phyloP scores from a whole-genome alignment of 306 rosid species.

The Quercus aquifolioides region DNA sequence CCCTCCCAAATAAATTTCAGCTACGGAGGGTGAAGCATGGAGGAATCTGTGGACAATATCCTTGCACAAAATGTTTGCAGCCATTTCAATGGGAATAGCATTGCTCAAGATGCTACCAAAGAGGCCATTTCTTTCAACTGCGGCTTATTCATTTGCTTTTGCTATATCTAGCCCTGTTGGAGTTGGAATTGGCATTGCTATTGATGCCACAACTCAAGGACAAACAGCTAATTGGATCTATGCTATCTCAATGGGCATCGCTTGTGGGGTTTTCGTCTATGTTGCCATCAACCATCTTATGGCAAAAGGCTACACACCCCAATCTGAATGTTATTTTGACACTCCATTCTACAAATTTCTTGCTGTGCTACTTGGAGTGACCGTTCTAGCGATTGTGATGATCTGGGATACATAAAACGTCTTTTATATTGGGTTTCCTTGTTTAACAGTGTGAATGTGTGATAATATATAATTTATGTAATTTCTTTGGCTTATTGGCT shows the following conservation, averaged over 20 bases:
- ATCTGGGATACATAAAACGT: slow-evolving; percentile 49
- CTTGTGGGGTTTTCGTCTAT: slow-evolving; percentile 74
- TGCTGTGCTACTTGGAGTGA: slow-evolving; percentile 67
- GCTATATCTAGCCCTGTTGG: slow-evolving; percentile 75
- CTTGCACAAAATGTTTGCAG: slow-evolving; percentile 81
- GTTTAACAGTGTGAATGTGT: not conserved
- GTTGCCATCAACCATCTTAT: slow-evolving; percentile 79
- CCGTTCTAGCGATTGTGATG: slow-evolving; percentile 67
- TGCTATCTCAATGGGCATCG: slow-evolving; percentile 75
- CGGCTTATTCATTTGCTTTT: slow-evolving; percentile 56
- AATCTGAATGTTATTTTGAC: slow-evolving; percentile 26
- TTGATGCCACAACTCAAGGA: slow-evolving; percentile 68
- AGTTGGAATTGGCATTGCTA: slow-evolving; percentile 75
- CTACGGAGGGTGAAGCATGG: slow-evolving; percentile 67
- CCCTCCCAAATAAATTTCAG: slow-evolving; percentile 18
- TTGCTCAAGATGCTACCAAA: slow-evolving; percentile 66
- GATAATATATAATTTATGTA: not conserved
- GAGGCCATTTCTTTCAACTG: slow-evolving; percentile 51
- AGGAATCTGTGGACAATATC: slow-evolving; percentile 79
- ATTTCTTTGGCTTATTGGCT: not conserved
- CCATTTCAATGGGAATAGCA: slow-evolving; percentile 79
- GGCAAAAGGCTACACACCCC: slow-evolving; percentile 62
- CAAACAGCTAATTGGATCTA: slow-evolving; percentile 61
- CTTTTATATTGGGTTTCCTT: not conserved
- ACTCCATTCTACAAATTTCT: slow-evolving; percentile 59